phyloP scores from a whole-genome alignment of 768 basidiomycete genomes.

The Boletellus sp. region DNA sequence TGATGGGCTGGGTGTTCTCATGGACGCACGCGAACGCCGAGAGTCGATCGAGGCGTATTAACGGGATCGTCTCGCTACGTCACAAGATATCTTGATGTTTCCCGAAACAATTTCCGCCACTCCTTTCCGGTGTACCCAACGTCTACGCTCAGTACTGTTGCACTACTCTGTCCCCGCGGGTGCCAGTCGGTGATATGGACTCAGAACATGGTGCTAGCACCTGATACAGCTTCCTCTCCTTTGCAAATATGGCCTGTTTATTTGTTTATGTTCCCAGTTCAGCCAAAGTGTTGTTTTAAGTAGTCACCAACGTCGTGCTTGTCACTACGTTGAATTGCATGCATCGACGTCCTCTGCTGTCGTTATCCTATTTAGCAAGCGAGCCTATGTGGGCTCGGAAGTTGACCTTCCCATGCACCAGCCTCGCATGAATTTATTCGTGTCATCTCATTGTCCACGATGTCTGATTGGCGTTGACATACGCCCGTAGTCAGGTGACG shows the following conservation, averaged over 20 bases:
- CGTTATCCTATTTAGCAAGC: conserved; percentile 22
- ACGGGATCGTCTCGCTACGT: conserved; percentile 3
- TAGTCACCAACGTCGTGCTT: conserved; percentile 26
- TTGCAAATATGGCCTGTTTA: conserved; percentile 22
- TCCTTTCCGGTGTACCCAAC: conserved; percentile 15
- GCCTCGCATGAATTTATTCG: conserved; percentile 7
- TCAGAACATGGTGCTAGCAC: conserved; percentile 24
- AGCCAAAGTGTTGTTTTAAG: conserved; percentile 26
- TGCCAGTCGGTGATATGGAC: conserved; percentile 17
- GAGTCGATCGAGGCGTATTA: conserved; percentile 70
- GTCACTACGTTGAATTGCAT: conserved; percentile 22
- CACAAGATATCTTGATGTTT: conserved; percentile 4
- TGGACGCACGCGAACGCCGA: conserved; percentile 77
- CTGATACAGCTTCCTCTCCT: conserved; percentile 21
- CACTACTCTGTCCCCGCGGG: conserved; percentile 9
- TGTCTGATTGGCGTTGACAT: conserved; percentile 3
- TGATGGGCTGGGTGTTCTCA: conserved; percentile 72
- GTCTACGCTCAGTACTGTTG: conserved; percentile 15
- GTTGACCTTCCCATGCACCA: conserved; percentile 34
- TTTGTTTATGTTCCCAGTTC: conserved; percentile 20
- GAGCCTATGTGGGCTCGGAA: conserved; percentile 26
- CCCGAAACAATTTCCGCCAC: conserved; percentile 14
- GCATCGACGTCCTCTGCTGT: conserved; percentile 10
- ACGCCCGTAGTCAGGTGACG: background rate
- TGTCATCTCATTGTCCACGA: conserved; percentile 6